These are phyloP conservation scores for Dictyostelium intermedium DNA, from an alignment of 78 protist species.

Conservation along the genomic window DNA sequence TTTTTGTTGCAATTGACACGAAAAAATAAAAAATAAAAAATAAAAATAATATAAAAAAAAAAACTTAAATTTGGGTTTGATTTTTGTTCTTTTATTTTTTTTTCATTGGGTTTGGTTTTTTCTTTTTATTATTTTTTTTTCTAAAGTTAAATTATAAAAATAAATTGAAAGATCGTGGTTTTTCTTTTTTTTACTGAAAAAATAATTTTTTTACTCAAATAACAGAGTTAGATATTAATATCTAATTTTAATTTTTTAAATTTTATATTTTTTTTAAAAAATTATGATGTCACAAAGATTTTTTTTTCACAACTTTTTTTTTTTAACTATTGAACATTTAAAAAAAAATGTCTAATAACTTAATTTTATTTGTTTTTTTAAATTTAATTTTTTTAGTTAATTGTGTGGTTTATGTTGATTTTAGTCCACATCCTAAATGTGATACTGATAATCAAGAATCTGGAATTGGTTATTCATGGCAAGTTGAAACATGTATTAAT, in stretches of 20 bases:
- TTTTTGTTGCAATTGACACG: neutral
- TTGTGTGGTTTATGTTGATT: neutral
- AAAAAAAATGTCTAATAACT: neutral
- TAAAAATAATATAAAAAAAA: neutral
- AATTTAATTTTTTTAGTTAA: neutral
- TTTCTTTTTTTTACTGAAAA: too few relatives aligned
- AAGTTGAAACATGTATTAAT: neutral
- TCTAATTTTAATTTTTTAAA: neutral
- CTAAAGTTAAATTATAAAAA: too few relatives aligned
- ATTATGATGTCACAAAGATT: neutral
- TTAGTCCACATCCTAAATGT: conserved; percentile 1
- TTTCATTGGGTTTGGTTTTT: too few relatives aligned
- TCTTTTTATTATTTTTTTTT: too few relatives aligned
- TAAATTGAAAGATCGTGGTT: too few relatives aligned
- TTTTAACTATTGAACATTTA: neutral
- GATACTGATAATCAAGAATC: neutral
- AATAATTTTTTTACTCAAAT: too few relatives aligned
- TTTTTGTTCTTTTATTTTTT: too few relatives aligned
- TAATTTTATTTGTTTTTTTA: neutral
- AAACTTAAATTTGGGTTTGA: too few relatives aligned
- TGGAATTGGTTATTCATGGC: conserved; percentile 5
- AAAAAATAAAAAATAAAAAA: neutral
- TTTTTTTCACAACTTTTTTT: neutral
- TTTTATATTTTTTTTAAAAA: neutral
- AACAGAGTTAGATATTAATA: too few relatives aligned